A percentile compares a stretch with the other conserved stretches of the same genome.
phyloP scores from a whole-genome alignment of 768 basidiomycete species.

The Melanogaster broomeanus region DNA sequence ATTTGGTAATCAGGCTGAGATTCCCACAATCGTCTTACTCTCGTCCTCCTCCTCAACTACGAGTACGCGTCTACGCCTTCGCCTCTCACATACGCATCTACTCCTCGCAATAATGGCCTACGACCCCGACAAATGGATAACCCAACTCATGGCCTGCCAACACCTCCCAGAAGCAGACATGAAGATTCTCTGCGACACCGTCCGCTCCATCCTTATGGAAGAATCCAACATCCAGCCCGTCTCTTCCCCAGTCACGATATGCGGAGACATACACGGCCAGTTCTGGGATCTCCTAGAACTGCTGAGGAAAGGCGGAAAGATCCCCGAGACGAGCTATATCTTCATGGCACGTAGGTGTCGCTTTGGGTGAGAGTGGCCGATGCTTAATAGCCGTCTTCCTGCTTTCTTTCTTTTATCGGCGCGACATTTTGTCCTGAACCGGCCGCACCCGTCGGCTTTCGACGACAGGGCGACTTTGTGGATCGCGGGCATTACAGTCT shows the following conservation, averaged over 20 bases:
- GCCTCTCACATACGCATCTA: neutral
- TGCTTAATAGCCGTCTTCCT: conserved; percentile 25
- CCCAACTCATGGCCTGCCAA: conserved; percentile 82
- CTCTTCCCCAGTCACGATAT: conserved; percentile 91
- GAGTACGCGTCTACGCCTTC: neutral
- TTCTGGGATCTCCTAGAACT: conserved; percentile 97
- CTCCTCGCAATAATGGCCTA: conserved; percentile 32
- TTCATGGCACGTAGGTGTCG: conserved; percentile 84
- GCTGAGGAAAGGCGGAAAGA: conserved; percentile 79
- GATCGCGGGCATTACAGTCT: conserved; percentile 95
- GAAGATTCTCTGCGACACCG: conserved; percentile 89
- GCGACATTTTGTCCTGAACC: neutral
- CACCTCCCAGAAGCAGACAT: conserved; percentile 91
- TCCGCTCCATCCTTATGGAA: conserved; percentile 87
- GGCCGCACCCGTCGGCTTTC: neutral
- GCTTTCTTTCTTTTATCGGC: neutral
- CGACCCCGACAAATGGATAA: conserved; percentile 82
- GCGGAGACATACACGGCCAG: conserved; percentile 97
- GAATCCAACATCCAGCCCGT: conserved; percentile 98
- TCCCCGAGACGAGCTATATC: conserved; percentile 90
- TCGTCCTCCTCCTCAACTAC: too few species aligned
- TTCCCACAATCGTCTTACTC: conserved; percentile 10
- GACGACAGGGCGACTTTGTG: conserved; percentile 88
- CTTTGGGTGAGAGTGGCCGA: conserved; percentile 22
- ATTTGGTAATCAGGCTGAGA: too few species aligned